Evolutionary conservation across 1,284 basidiomycete genomes (phyloP), one percentile per base, ranked within the genome.

Genomic region (Wallemia mellicola): DNA sequence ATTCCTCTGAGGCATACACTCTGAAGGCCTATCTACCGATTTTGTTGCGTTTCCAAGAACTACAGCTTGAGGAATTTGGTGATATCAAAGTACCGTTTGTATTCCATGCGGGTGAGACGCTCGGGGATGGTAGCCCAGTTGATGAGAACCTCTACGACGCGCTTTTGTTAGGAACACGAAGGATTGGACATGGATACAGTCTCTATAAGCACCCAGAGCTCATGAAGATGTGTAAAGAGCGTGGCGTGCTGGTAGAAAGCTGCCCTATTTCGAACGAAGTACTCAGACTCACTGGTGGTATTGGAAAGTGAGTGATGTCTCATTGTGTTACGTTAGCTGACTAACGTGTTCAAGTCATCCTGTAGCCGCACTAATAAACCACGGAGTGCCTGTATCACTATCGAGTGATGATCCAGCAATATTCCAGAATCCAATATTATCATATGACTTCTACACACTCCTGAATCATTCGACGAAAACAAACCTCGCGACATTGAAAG

Each of bases 71-170:
- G 61, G 71, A 76, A 22, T 48, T 48, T 48, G 38, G 38, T 57
- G 75, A 76, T 0, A 63, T 86, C 1, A 75, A 79, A 27, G 77
- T 86, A 27, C 83, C 84, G 0, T 83, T 83, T 67, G 75, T 86
- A 57, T 79, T 86, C 63, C 84, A 86, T 64, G 83, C 81, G 0
- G 83, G 82, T 28, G 82, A 85, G 69, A 85, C 82, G 0, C 72
- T 81, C 19, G 79, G 79, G 2, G 83, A 85, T 65, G 63, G 63
- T 2, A 76, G 75, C 9, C 68, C 71, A 28, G 78, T 80, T 17
- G 83, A 86, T 64, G 67, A 75, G 58, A 86, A 86, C 65, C 69
- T 86, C 32, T 84, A 82, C 65, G 83, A 86, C 66, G 83, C 83
- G 1, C 77, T 86, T 55, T 67, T 83, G 28, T 71, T 85, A 19